Evolutionary conservation across 768 basidiomycete species (phyloP).

Genomic region (Clitopilus hobsonii): DNA sequence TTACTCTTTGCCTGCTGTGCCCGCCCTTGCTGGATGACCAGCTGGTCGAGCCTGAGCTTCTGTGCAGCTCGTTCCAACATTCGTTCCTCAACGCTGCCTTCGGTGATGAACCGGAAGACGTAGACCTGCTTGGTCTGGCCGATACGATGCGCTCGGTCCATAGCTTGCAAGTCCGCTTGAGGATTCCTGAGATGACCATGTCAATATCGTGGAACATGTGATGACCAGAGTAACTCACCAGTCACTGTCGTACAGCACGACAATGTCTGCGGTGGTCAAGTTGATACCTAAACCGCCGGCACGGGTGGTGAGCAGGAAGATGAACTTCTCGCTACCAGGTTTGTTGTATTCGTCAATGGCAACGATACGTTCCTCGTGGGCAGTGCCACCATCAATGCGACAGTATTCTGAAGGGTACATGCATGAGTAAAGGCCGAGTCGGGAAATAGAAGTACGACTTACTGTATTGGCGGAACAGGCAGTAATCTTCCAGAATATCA

Average conservation of each 20-base stretch:
- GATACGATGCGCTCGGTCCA: conserved; percentile 97
- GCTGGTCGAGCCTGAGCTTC: conserved; percentile 90
- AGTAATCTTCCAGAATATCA: conserved; percentile 97
- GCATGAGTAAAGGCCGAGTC: neutral
- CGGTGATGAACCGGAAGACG: conserved; percentile 95
- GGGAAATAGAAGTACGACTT: conserved; percentile 22
- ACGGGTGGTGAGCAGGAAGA: conserved; percentile 93
- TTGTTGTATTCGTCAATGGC: conserved; percentile 99
- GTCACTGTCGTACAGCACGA: conserved; percentile 94
- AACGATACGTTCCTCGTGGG: conserved; percentile 92
- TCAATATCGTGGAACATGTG: conserved; percentile 4
- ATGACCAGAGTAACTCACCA: conserved; percentile 48
- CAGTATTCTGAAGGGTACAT: conserved; percentile 69
- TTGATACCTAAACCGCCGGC: conserved; percentile 98
- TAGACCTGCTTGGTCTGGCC: conserved; percentile 98
- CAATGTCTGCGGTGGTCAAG: conserved; percentile 89
- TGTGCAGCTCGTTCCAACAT: conserved; percentile 95
- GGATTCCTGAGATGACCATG: conserved; percentile 69
- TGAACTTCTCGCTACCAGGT: conserved; percentile 90
- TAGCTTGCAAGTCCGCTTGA: conserved; percentile 97
- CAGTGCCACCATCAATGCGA: conserved; percentile 92
- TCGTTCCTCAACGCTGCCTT: conserved; percentile 92
- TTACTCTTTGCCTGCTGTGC: conserved; percentile 74
- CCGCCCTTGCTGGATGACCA: conserved; percentile 95
- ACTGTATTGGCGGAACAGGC: conserved; percentile 88